phyloP scores from a whole-genome alignment of 192 early-diverging fungal genomes.

The Coemansia sp. region DNA sequence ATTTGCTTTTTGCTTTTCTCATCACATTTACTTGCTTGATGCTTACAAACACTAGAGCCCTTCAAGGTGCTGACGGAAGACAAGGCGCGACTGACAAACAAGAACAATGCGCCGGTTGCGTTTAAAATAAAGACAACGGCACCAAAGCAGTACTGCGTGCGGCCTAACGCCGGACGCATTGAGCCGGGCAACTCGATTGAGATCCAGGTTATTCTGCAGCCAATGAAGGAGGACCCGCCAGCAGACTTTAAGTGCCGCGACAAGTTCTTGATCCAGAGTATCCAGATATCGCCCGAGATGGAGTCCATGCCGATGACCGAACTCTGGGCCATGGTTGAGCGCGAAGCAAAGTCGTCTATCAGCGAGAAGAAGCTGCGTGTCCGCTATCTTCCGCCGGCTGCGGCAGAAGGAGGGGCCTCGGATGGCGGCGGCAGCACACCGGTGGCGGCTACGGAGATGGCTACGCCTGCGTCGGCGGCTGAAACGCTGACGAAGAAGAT shows the following conservation, averaged over 20 bases:
- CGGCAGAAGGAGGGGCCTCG: constrained; percentile 21
- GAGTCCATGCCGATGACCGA: constrained; percentile 66
- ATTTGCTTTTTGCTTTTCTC: too few species aligned
- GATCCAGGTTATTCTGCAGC: constrained; percentile 88
- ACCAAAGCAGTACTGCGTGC: constrained; percentile 95
- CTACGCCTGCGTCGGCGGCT: neutral
- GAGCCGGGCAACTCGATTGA: constrained; percentile 65
- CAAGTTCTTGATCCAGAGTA: constrained; percentile 94
- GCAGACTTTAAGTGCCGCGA: constrained; percentile 86
- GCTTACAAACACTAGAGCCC: constrained; percentile 54
- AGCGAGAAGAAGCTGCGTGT: constrained; percentile 68
- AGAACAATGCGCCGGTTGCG: constrained; percentile 68
- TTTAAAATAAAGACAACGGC: constrained; percentile 99
- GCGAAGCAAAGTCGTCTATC: constrained; percentile 61
- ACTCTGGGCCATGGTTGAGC: constrained; percentile 69
- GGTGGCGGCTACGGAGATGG: constrained; percentile 2
- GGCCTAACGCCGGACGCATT: constrained; percentile 87
- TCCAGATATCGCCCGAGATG: constrained; percentile 72
- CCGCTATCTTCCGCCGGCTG: constrained; percentile 58
- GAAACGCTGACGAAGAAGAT: neutral
- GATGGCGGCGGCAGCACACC: constrained; percentile 25
- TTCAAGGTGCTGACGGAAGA: constrained; percentile 63
- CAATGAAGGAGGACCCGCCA: constrained; percentile 81
- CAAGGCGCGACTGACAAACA: constrained; percentile 63
- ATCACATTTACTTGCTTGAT: neutral